phyloP scores from a whole-genome alignment of 2,329 filamentous ascomycete genomes.

The Venturia oleaginea region DNA sequence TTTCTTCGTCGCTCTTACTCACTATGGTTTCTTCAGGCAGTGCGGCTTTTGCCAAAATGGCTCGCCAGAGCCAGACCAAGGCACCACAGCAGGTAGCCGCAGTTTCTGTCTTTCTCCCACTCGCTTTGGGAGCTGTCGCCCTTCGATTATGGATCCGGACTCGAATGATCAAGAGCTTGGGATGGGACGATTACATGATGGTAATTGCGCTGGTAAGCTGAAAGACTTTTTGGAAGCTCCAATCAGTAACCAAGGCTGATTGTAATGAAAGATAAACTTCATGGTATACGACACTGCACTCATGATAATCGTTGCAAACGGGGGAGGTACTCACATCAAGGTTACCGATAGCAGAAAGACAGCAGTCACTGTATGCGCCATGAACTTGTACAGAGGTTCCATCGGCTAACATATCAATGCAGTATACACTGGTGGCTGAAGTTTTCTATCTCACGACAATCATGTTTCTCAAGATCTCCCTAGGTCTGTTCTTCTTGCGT shows the following conservation, averaged over 20 bases:
- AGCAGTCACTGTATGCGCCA: slow-evolving; percentile 8
- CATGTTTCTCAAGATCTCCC: slow-evolving; percentile 35
- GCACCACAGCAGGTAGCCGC: slow-evolving; percentile 11
- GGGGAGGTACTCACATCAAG: slow-evolving; percentile 12
- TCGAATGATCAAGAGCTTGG: slow-evolving; percentile 13
- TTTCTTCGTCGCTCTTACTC: background rate
- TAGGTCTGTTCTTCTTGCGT: slow-evolving; percentile 37
- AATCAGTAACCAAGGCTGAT: background rate
- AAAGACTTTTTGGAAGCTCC: background rate
- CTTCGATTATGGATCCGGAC: slow-evolving; percentile 12
- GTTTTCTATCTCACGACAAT: slow-evolving; percentile 31
- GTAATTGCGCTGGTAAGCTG: slow-evolving; percentile 12
- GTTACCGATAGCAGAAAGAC: background rate
- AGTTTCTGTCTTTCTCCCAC: slow-evolving; percentile 13
- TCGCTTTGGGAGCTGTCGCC: slow-evolving; percentile 9
- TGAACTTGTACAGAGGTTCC: background rate
- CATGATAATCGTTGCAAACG: slow-evolving; percentile 13
- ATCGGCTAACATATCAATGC: background rate
- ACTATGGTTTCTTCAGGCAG: background rate
- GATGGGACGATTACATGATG: slow-evolving; percentile 15
- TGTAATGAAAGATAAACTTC: slow-evolving; percentile 6
- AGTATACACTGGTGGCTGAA: slow-evolving; percentile 24
- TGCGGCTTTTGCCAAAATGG: background rate
- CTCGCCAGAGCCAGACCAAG: slow-evolving; percentile 1
- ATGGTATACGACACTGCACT: slow-evolving; percentile 6